Percentiles rank a stretch among this genome's conserved stretches.
These are phyloP conservation scores for Cytospora piceae DNA, from an alignment of 2,329 filamentous ascomycete genomes.

Conservation along the genomic window DNA sequence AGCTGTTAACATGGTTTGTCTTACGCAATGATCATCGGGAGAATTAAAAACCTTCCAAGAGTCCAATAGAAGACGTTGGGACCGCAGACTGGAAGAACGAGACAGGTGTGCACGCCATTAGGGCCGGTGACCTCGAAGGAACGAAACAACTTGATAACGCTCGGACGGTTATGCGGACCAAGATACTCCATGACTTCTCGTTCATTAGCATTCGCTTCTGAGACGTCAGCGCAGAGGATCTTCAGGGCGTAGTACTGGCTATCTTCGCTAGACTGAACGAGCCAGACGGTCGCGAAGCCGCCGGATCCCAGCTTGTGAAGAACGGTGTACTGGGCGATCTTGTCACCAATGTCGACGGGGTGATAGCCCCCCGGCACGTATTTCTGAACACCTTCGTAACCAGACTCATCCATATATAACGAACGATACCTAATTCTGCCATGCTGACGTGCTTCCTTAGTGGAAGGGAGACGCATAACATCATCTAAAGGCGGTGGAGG, in stretches of 20 bases:
- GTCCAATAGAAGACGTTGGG: slow-evolving; percentile 3
- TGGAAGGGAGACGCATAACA: not conserved
- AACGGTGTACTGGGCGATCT: slow-evolving; percentile 1
- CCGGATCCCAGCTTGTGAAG: slow-evolving; percentile 17
- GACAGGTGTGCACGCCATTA: slow-evolving; percentile 13
- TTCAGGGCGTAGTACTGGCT: slow-evolving; percentile 19
- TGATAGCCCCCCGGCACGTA: slow-evolving; percentile 17
- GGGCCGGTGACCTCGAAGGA: slow-evolving; percentile 13
- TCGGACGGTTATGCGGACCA: not conserved
- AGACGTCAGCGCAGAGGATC: slow-evolving; percentile 10
- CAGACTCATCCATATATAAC: slow-evolving; percentile 7
- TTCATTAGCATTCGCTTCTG: not conserved
- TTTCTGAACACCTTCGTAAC: not conserved
- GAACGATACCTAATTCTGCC: slow-evolving; percentile 1
- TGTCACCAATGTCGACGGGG: slow-evolving; percentile 7
- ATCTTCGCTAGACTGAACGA: slow-evolving; percentile 10
- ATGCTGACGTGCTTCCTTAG: not conserved
- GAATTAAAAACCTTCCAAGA: not conserved
- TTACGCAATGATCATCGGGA: not conserved
- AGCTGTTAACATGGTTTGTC: not conserved
- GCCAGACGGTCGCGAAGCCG: slow-evolving; percentile 19
- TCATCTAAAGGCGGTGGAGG: not conserved
- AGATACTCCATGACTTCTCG: slow-evolving; percentile 7
- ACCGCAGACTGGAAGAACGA: slow-evolving; percentile 12
- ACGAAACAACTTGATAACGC: slow-evolving; percentile 4